These are phyloP conservation scores for Naganishia antarctica DNA, from an alignment of 768 basidiomycete genomes.

Conservation along the genomic window DNA sequence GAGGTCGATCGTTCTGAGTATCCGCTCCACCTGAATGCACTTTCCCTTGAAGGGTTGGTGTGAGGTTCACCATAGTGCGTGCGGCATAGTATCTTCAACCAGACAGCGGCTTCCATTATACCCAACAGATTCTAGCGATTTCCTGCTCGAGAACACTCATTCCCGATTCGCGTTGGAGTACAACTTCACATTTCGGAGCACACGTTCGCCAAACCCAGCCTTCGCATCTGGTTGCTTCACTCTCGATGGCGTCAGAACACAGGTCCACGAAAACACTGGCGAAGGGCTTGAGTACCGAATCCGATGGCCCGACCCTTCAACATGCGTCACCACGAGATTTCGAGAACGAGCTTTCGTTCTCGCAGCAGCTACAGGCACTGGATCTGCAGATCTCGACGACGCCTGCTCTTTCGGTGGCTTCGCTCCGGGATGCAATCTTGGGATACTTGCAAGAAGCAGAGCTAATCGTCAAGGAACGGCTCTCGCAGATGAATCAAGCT, in stretches of 20 bases:
- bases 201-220: too few relatives aligned
- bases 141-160: too few relatives aligned
- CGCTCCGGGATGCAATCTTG: slow-evolving; percentile 40
- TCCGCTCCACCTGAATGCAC: background rate
- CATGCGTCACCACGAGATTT: slow-evolving; percentile 10
- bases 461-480: slow-evolving; percentile 33
- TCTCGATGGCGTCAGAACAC: background rate
- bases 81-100: too few relatives aligned
- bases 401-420: slow-evolving; percentile 25
- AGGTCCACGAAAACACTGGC: background rate
- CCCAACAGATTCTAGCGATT: too few relatives aligned
- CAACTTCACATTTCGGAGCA: too few relatives aligned
- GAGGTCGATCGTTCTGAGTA: background rate
- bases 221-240: too few relatives aligned
- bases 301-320: background rate
- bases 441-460: slow-evolving; percentile 47
- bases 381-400: slow-evolving; percentile 12
- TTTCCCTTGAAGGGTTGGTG: background rate
- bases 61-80: too few relatives aligned
- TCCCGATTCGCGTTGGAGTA: too few relatives aligned
- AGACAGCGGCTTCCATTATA: too few relatives aligned
- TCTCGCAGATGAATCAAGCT: slow-evolving; percentile 24
- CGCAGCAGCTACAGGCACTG: slow-evolving; percentile 16
- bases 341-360: slow-evolving; percentile 13
- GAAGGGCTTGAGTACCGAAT: background rate